These are phyloP conservation scores for Grifola frondosa DNA, from an alignment of 1,284 basidiomycete genomes.

Conservation along the genomic window DNA sequence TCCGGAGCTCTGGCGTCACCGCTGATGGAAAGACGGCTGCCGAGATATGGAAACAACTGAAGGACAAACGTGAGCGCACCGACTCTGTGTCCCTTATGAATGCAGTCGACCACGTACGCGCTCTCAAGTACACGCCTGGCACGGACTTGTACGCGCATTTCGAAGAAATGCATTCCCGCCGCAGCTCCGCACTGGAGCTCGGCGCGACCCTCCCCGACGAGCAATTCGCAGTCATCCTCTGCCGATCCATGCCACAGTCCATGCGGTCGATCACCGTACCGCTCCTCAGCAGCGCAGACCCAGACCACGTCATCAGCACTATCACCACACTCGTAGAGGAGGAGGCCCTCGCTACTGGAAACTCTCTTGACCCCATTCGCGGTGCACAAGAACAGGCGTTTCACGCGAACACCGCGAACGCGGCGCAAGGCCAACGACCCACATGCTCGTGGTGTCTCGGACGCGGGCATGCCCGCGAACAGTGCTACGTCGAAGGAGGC, in stretches of 20 bases:
- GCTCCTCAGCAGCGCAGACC: not conserved
- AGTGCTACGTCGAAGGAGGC: not conserved
- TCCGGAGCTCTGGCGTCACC: not conserved
- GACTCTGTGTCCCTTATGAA: too few species aligned
- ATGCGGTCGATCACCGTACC: not conserved
- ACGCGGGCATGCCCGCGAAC: not conserved
- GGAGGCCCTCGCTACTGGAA: not conserved
- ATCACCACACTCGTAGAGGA: not conserved
- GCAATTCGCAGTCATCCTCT: not conserved
- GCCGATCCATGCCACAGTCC: not conserved
- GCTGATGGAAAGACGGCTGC: not conserved
- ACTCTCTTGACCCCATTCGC: not conserved
- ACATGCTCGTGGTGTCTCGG: not conserved
- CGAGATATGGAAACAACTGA: not conserved
- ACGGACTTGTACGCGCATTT: not conserved
- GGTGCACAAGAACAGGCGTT: not conserved
- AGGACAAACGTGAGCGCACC: too few species aligned
- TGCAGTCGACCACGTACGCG: too few species aligned
- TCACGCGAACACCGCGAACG: not conserved
- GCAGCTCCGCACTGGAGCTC: not conserved
- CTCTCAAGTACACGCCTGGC: too few species aligned
- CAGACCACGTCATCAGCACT: not conserved
- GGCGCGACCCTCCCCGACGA: not conserved
- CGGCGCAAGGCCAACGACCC: too few species aligned
- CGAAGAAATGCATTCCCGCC: not conserved